Evolutionary conservation across 2,329 filamentous ascomycete genomes (phyloP).

Genomic region (Fusarium annulatum): DNA sequence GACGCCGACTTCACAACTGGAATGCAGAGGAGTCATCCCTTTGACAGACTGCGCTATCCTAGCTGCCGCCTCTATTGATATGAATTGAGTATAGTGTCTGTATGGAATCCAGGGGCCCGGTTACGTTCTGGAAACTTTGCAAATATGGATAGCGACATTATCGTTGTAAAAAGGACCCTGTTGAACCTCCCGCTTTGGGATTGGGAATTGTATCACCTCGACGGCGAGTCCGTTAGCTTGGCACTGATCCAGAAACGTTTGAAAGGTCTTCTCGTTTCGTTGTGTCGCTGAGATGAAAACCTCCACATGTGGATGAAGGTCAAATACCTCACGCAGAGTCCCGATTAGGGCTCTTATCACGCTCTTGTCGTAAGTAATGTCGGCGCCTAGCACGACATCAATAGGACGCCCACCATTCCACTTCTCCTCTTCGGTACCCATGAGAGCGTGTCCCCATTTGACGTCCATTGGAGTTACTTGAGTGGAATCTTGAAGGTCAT

Average conservation of each 20-base stretch:
- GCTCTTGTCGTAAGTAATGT: constrained; percentile 79
- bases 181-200: constrained; percentile 57
- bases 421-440: constrained; percentile 66
- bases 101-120: constrained; percentile 3
- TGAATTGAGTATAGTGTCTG: constrained; percentile 12
- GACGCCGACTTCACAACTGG: constrained; percentile 31
- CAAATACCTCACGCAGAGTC: constrained; percentile 72
- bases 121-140: constrained; percentile 45
- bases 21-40: constrained; percentile 35
- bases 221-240: constrained; percentile 58
- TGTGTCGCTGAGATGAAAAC: constrained; percentile 78
- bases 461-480: constrained; percentile 64
- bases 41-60: neutral
- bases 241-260: constrained; percentile 70
- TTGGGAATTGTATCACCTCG: constrained; percentile 55
- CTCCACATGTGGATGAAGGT: constrained; percentile 63
- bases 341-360: constrained; percentile 72
- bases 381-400: constrained; percentile 78
- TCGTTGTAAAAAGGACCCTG: constrained; percentile 73
- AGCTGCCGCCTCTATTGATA: constrained; percentile 2
- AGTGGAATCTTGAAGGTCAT: constrained; percentile 65
- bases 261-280: constrained; percentile 76
- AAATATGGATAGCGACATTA: constrained; percentile 68
- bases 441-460: constrained; percentile 71
- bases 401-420: constrained; percentile 61